Base-by-base conservation (phyloP, 139 green algal species). In the Nannochloris sp. region DNA sequence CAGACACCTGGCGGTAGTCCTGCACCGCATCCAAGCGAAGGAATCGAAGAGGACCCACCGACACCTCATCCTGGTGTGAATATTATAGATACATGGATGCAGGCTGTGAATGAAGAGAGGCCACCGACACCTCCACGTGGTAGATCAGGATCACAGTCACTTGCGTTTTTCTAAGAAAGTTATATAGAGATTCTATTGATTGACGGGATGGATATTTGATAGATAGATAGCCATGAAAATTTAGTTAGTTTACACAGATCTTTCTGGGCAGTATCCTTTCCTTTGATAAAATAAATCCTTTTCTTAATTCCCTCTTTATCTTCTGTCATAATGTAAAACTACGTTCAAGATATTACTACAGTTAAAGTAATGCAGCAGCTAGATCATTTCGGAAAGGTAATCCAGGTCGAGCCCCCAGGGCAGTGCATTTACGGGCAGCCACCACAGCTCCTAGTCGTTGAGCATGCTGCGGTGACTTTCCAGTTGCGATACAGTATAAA, bases 111-210 rank as follows among this genome's bases (percentile, higher is more conserved):
- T 60, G 90, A 96, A 42, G 89, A 97, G 76, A 74, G 90, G 47
- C 90, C 90, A 14, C 90, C 90, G 8, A 96, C 91, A 23, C 91
- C 91, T 30, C 90, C 91, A 3, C 69, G 91, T 2, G 90, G 90
- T 42, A 67, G 91, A 15, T 46, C 71, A 19, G 33, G 45, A 51
- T 45, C 33, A 25, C 63, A 65, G n/a, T 68, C 63, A 10, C 39
- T 73, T 31, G 55, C 54, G 13, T 48, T 42, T 23, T 77, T 75
- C 31, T 75, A 53, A 62, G 60, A 30, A 9, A 30, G 55, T 31
- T 4, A 51, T 27, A 51, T 51, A 51, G 42, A 51, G 42, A 19
- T 19, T 19, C 19, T 51, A 19, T 51, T 34, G 30, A 59, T 27
- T 59, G 37, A 45, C 37, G 9, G 37, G 12, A 45, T 12, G 37